Evolutionary conservation across 1,284 basidiomycete species (phyloP), one percentile per base, ranked within the genome.

Genomic region (Phellinidium pouzarii): DNA sequence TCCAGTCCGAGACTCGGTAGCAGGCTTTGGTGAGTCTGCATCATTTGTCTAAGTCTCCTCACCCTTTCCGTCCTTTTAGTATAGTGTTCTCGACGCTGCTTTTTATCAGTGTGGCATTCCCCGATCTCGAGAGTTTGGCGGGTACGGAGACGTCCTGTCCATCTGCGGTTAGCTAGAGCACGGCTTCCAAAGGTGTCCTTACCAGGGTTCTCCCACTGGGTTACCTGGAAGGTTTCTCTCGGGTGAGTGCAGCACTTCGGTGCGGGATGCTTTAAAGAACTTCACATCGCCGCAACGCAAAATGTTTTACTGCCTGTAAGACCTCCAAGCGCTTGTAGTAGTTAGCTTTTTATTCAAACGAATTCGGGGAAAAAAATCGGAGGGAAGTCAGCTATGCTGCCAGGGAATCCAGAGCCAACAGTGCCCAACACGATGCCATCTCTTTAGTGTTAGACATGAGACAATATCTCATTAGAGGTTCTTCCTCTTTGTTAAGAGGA

Each of bases 171-270:
- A 40, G 37, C 19, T 20, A 40, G 37, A n/a, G 37, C 37, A 40
- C 37, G 37, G 19, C 37, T 40, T 11, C 19, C 37, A 17, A 40
- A 14, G 37, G 19, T 40, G 37, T 40, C 37, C 37, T 40, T 17
- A 20, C 37, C 37, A 40, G 37, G 37, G 37, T 40, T 40, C 37
- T 40, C 37, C 37, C 37, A 40, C 37, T 40, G 37, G 37, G 37
- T 40, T 40, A 40, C 37, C 37, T 40, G 37, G 37, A 17, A 40
- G 37, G 37, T 40, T 40, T 40, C 37, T 40, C 37, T 40, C 37
- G n/a, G 8, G 37, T 40, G 37, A 40, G 37, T 40, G 37, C 37
- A 20, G 37, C 37, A n/a, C 37, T 20, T 40, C 19, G 37, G 37
- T n/a, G 37, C 37, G 37, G 37, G 19, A 11, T n/a, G 37, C 37